A percentile compares a stretch with the other conserved stretches of the same genome.
Evolutionary conservation across 768 basidiomycete species (phyloP).

Genomic region (Serendipita sp.): DNA sequence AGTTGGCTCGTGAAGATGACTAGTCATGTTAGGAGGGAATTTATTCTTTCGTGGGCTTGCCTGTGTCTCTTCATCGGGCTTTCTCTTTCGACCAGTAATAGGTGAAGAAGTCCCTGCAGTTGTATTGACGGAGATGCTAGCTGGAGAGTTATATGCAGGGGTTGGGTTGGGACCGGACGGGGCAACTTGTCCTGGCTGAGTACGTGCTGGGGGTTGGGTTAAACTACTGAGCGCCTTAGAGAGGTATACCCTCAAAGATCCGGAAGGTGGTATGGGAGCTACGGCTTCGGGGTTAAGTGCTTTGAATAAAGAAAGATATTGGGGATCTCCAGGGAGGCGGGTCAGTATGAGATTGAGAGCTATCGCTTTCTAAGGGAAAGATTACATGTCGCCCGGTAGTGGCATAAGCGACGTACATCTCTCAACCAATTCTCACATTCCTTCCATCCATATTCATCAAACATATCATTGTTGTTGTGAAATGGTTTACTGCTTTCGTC

Average conservation of each 20-base stretch:
- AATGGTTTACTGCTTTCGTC: neutral
- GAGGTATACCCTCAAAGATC: neutral
- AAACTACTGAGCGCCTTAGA: neutral
- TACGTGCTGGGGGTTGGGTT: neutral
- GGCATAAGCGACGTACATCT: neutral
- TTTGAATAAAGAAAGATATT: neutral
- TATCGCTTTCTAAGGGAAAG: neutral
- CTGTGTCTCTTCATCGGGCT: neutral
- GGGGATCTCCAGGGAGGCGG: neutral
- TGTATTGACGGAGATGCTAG: neutral
- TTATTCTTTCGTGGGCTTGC: neutral
- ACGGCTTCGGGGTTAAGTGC: neutral
- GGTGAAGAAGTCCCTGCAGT: neutral
- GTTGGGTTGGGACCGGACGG: neutral
- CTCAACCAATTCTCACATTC: neutral
- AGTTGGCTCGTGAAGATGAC: neutral
- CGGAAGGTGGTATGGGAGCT: neutral
- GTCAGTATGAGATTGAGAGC: neutral
- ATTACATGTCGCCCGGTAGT: neutral
- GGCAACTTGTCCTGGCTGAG: neutral
- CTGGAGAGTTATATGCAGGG: neutral
- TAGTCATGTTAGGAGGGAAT: neutral
- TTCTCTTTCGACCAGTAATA: neutral
- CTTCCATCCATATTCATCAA: slow-evolving; percentile 2
- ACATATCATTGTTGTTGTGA: neutral